Base-by-base conservation (phyloP, 2,329 filamentous ascomycete species). In the Aspergillus sojae region DNA sequence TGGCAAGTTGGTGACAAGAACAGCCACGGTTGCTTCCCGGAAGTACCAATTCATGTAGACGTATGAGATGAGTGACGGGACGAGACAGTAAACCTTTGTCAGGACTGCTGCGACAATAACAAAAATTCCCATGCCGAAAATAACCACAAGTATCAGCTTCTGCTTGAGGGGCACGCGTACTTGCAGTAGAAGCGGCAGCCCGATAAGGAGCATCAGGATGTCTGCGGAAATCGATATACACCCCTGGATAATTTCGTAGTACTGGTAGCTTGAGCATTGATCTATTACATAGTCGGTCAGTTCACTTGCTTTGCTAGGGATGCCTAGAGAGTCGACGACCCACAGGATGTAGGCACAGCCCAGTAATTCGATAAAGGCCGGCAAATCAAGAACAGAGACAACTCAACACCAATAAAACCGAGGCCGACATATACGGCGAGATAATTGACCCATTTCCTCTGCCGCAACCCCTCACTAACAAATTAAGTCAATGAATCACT, bases 331-430 rank as follows among this genome's bases (percentile, higher is more conserved):
- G 10, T 21, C 19, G 26, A 50, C 9, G 4, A 64, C 74, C 67
- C 62, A 78, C 75, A 65, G 62, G 68, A 66, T 4, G 75, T 74
- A n/a, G 82, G 83, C 7, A 85, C 78, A 5, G 83, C 83, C 81
- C 81, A 85, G 65, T 85, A 85, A 57, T 83, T 73, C 5, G 73
- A 70, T 58, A 86, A 76, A 12, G 84, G 84, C 28, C 82, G 78
- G 62, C 83, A 85, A 11, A 83, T 82, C n/a, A 80, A 77, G 61
- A 85, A 82, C 52, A 85, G 80, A 0, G 83, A 73, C 23, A 85
- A 68, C 67, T 85, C 83, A 67, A 82, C 83, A 14, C 78, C 75
- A 60, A 85, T 72, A 62, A 85, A 86, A 26, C 79, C 76, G 5
- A 81, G 36, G 2, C 63, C 78, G 45, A 84, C 80, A 62, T 85